Evolutionary conservation across 163 green algal genomes (phyloP), one percentile per base, ranked within the genome.

Genomic region (Chloroidium sp.): DNA sequence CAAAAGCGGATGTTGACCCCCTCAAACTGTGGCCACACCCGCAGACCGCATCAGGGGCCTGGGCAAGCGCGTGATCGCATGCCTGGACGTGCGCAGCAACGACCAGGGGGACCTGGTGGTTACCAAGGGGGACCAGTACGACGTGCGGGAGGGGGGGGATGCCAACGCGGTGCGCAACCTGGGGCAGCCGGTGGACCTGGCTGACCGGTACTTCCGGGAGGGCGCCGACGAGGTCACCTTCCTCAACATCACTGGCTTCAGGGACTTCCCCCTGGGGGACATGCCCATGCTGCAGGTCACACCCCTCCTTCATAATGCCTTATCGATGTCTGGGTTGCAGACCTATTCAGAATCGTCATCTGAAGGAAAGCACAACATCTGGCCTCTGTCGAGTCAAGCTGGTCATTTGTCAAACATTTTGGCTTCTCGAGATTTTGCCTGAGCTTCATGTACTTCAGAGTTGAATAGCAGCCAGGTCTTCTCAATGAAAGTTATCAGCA

Each of bases 221-320:
- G 96, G 96, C 4, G 96, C 96, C 2, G 96, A 99, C 79, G 96
- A 99, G 90, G 89, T 98, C 62, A 94, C 94, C n/a, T 99, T 99
- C 87, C 90, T 99, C 13, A 99, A 99, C 91, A 99, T 99, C 89
- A 99, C 96, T 0, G 95, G 93, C 59, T 98, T 98, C 91, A 79
- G 95, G 67, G 96, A 98, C 82, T 97, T 93, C 80, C 94, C 96
- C 0, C 86, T 99, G 78, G 88, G 87, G 1, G 96, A 99, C 88
- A 79, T 96, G 77, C 96, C 96, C 76, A 99, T 98, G 96, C 88
- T 99, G 69, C 92, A 98, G 86, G 92, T 96, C 74, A 69, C 80
- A 10, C 64, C 64, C 64, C 64, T 72, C 6, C 64, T 10, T 6
- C 6, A 72, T 10, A 10, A 72, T 36, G 36, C 36, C 36, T 36